Conservation (phyloP, 2,329 filamentous ascomycete species). For the Paracamarosporium sp. region DNA sequence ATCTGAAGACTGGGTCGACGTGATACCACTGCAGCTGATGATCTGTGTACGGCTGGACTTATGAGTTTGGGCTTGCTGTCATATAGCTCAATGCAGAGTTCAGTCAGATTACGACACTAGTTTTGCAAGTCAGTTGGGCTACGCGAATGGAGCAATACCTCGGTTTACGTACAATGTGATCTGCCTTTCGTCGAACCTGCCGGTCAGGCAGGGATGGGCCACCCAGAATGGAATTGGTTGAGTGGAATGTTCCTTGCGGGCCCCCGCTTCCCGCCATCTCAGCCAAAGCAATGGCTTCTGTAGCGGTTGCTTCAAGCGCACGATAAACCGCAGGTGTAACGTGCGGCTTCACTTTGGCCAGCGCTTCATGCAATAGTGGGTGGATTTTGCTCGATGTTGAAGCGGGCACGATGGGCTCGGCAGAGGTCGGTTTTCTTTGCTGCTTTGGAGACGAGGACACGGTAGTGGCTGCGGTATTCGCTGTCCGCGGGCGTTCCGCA, state of each 20-base stretch:
- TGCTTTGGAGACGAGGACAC: constrained; percentile 89
- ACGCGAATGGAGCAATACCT: not conserved
- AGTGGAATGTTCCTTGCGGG: constrained; percentile 66
- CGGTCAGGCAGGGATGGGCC: constrained; percentile 73
- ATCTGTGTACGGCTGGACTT: constrained; percentile 37
- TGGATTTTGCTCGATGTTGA: constrained; percentile 66
- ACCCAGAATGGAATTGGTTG: constrained; percentile 69
- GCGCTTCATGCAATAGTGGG: constrained; percentile 79
- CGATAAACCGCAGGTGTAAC: constrained; percentile 76
- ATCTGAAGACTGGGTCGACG: constrained; percentile 45
- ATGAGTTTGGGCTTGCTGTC: constrained; percentile 42
- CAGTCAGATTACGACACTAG: constrained; percentile 83
- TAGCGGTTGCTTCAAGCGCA: constrained; percentile 79
- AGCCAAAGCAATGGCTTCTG: constrained; percentile 80
- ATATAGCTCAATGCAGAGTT: constrained; percentile 82
- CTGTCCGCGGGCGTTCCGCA: constrained; percentile 85
- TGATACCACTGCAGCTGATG: constrained; percentile 26
- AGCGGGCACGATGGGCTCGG: constrained; percentile 53
- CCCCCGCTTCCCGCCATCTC: constrained; percentile 78
- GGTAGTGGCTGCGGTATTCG: constrained; percentile 88
- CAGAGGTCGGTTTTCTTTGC: constrained; percentile 57
- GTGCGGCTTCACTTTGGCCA: constrained; percentile 76
- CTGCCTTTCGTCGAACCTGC: constrained; percentile 86
- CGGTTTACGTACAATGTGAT: constrained; percentile 65
- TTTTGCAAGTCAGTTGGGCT: not conserved